Evolutionary conservation across 2,329 filamentous ascomycete species (phyloP).

Genomic region (Aspergillus alliaceus): DNA sequence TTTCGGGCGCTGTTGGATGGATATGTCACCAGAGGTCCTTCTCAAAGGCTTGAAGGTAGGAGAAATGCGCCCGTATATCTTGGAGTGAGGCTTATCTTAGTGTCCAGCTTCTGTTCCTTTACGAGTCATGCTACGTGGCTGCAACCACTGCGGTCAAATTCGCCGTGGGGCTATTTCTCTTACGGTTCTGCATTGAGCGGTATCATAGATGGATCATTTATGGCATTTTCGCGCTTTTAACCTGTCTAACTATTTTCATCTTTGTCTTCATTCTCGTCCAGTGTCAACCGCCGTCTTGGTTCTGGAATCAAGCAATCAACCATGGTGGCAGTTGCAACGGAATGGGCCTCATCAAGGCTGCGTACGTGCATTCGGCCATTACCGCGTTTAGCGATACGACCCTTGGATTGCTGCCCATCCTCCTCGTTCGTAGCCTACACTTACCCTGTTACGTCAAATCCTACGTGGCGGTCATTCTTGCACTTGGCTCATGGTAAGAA

Average conservation of each 20-base stretch:
- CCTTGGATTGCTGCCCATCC: background rate
- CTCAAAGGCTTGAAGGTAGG: slow-evolving; percentile 3
- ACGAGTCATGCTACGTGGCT: background rate
- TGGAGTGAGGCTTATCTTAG: background rate
- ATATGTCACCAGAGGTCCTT: background rate
- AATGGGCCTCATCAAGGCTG: background rate
- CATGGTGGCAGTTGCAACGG: background rate
- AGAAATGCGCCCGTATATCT: too few relatives aligned
- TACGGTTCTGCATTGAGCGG: background rate
- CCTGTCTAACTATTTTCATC: background rate
- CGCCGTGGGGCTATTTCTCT: background rate
- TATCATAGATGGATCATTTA: background rate
- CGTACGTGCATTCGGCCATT: slow-evolving; percentile 4
- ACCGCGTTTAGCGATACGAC: background rate
- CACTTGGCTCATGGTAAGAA: background rate
- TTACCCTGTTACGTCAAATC: background rate
- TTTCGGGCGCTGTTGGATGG: background rate
- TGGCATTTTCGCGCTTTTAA: background rate
- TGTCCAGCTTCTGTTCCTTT: background rate
- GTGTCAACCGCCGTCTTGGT: background rate
- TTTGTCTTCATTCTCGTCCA: slow-evolving; percentile 1
- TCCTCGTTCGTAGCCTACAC: slow-evolving; percentile 1
- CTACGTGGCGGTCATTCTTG: background rate
- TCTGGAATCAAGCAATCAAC: background rate
- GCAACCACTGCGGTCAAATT: background rate